Evolutionary conservation across 176 grass and related monocot species (phyloP), one percentile per base, ranked within the genome.

Genomic region (Puya raimondii): DNA sequence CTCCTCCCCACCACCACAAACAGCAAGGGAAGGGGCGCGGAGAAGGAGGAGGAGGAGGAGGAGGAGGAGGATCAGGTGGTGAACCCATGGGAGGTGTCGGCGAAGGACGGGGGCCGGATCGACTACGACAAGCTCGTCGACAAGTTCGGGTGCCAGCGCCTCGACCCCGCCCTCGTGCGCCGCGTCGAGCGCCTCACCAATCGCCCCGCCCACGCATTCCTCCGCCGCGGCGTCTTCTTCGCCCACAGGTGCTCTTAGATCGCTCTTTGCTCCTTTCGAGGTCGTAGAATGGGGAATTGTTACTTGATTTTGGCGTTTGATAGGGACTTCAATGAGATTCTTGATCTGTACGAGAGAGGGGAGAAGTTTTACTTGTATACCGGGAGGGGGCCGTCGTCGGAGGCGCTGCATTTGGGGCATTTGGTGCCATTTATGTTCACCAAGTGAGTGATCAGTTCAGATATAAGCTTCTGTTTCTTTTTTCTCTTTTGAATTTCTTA

Each of bases 371-470:
- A 92, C 72, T 79, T 96, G 15, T 96, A 92, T 82, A 96, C 89
- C 3, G 89, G 94, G 53, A 92, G 89, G 72, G 94, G 94, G 0
- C 94, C 94, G 23, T 99, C 94, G 10, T 99, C 90, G 4, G 94
- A 93, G 82, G 80, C 89, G 1, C 65, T 99, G 78, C 94, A 99
- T 80, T 72, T 96, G 47, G 89, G 93, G 1, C 93, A 92, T 64
- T 88, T 99, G 66, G 65, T 99, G 25, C 94, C 94, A 53, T 99
- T 93, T 81, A 99, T 99, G 94, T 99, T 99, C 78, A 93, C 94
- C 26, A 99, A 93, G 94, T 99, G 76, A 83, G 84, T 21, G 27
- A 14, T 50, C 12, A 42, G 33, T 42, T 42, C 33, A 42, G 4
- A 42, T 42, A 4, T 42, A 42, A 42, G 33, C 33, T 42, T 42